Evolutionary conservation across 2,329 filamentous ascomycete species (phyloP), one percentile per base, ranked within the genome.

Genomic region (Aotearoamyces nothofagi): DNA sequence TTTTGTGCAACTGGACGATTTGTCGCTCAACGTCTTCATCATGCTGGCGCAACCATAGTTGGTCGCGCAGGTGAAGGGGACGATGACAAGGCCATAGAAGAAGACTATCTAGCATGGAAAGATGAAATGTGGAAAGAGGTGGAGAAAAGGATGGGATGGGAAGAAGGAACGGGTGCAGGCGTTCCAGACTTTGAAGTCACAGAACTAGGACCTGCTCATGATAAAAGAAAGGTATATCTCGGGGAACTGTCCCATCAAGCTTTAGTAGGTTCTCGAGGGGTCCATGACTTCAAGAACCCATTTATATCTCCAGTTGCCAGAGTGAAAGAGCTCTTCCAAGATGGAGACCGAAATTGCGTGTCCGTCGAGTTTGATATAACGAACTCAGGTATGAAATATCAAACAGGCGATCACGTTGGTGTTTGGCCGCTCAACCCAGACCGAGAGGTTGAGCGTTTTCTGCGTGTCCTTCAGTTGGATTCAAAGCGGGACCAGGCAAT

Each of bases 341-440:
- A 24, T 15, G 23, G 32, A 9, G 30, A 37, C 17, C 37, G 49
- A 13, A 50, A 47, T 24, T 58, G 50, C 27, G 26, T 55, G 10
- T 51, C 57, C 30, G 40, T 58, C 27, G 54, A 59, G 15, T 34
- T 59, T 5, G 53, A 56, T 28, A 40, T 57, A 7, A 34, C 38
- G 8, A 32, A 43, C 6, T 29, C 41, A 5, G 38, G 47, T 8
- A 36, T 55, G 15, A 38, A 35, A 4, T 59, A 58, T 36, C 39
- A 47, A 26, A 56, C 56, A 2, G 55, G 56, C 1, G 56, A 58
- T 22, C 53, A 59, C 30, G 29, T 59, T 10, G 51, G 49, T 9
- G 33, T 59, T 1, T 58, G 48, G 39, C 54, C 56, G 2, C 45
- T 43, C n/a, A 59, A 58, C 30, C 40, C 55, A 1, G 41, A 51